Conservation (phyloP, 495 filamentous ascomycete genomes). For the Aspergillus nidulans region DNA sequence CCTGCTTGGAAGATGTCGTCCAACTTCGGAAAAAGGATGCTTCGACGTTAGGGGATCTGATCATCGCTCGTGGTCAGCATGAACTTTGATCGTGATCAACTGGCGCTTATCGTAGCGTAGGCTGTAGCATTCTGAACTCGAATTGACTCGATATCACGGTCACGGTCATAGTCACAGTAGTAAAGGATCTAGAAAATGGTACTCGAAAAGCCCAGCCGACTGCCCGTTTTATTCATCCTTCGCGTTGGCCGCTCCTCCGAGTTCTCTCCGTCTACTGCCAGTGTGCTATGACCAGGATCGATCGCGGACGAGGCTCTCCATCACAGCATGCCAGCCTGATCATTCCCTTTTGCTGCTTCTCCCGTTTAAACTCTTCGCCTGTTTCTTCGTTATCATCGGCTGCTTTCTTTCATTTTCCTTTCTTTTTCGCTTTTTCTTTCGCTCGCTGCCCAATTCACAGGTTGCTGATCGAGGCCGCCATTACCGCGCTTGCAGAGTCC, state of each 20-base stretch:
- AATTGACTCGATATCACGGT: not conserved
- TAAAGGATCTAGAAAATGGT: not conserved
- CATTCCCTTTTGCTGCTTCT: not conserved
- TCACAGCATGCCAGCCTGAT: constrained; percentile 1
- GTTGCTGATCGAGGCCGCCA: not conserved
- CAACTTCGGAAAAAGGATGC: constrained; percentile 12
- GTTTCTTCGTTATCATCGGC: not conserved
- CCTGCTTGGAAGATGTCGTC: constrained; percentile 5
- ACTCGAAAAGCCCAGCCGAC: constrained; percentile 2
- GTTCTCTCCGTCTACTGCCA: not conserved
- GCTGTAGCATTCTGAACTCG: not conserved
- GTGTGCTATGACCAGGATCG: not conserved
- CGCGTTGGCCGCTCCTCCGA: constrained; percentile 4
- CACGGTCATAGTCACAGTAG: not conserved
- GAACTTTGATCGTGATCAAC: not conserved
- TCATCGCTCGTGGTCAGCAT: not conserved
- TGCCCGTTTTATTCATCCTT: not conserved
- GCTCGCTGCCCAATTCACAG: constrained; percentile 1
- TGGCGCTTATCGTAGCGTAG: constrained; percentile 1
- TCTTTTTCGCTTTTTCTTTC: not conserved
- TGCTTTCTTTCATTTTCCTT: constrained; percentile 2
- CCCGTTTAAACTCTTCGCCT: not conserved
- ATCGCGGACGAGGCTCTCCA: constrained; percentile 17
- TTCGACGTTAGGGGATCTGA: not conserved
- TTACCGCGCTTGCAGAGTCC: constrained; percentile 15